Conservation (phyloP, 2,329 filamentous ascomycete species). For the Ophiostoma australiae region DNA sequence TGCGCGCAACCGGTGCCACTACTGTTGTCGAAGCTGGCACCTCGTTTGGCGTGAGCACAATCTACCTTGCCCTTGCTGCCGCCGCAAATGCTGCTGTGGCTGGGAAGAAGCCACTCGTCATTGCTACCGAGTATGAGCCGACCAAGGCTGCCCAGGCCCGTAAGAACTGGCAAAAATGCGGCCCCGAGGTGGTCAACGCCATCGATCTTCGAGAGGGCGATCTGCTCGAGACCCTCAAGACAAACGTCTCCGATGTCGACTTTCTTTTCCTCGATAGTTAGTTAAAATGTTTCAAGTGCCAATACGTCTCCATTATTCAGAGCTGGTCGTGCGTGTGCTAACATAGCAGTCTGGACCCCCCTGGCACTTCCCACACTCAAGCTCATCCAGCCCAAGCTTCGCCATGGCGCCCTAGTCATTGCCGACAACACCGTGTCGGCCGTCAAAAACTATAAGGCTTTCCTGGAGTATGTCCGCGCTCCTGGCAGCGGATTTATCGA, state of each 20-base stretch:
- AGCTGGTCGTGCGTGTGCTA: background rate
- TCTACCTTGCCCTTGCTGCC: slow-evolving; percentile 56
- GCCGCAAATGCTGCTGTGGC: slow-evolving; percentile 34
- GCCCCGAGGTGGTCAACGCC: slow-evolving; percentile 32
- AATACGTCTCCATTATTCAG: background rate
- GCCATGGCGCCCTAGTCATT: background rate
- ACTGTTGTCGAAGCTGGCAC: slow-evolving; percentile 57
- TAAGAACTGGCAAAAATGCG: slow-evolving; percentile 50
- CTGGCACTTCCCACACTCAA: background rate
- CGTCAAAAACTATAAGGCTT: background rate
- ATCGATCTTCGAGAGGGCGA: background rate
- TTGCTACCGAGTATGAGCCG: slow-evolving; percentile 57
- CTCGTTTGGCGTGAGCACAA: slow-evolving; percentile 57
- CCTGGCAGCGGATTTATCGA: background rate
- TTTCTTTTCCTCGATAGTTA: background rate
- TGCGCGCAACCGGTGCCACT: slow-evolving; percentile 44
- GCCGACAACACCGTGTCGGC: slow-evolving; percentile 4
- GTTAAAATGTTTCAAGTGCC: background rate
- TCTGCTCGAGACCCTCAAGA: background rate
- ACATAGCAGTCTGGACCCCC: background rate
- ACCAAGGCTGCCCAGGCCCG: slow-evolving; percentile 48
- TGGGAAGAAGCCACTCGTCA: slow-evolving; percentile 37
- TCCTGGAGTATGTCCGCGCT: background rate
- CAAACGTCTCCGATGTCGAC: background rate
- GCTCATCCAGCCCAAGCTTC: background rate